Evolutionary conservation across 2,329 filamentous ascomycete genomes (phyloP), one percentile per base, ranked within the genome.

Genomic region (Penicillium sp.): DNA sequence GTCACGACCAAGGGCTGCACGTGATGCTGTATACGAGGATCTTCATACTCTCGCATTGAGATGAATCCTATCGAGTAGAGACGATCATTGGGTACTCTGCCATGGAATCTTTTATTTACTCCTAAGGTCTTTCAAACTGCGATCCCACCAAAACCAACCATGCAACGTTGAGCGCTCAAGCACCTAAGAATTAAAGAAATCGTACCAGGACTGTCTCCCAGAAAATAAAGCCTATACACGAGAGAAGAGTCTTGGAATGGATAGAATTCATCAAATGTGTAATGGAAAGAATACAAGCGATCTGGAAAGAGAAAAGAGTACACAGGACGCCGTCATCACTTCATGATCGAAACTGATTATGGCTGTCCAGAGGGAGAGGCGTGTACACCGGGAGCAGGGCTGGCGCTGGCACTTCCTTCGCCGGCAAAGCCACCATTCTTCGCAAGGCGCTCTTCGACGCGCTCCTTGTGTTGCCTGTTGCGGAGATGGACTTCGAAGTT

Each of bases 401-500:
- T 63, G 13, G 54, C 59, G 36, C 45, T 54, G 24, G 56, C 58
- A 16, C 60, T 64, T 34, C 44, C 45, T 21, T 48, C 55, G 29
- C 43, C 31, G 36, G 55, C 53, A 47, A 52, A 31, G 38, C 55
- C 49, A 24, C 52, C 60, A 34, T 36, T 56, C 52, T 72, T 73
- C 5, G 68, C 69, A 16, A 80, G 63, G 21, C 80, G 75, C 50
- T 76, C 75, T 57, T 87, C 83, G 9, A 92, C 90, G 64, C 83
- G 84, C 62, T 90, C 86, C 65, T 87, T 84, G 72, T 99, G 94
- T 49, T 83, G 80, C 42, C 89, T 85, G 73, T 96, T 97, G 73
- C 88, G 90, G 46, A 97, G 79, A 76, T 99, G 94, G 1, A 95
- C 86, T 75, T 96, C 91, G 60, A 99, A 99, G 69, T 96, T 96